phyloP scores from a whole-genome alignment of 345 rosid genomes.

The Firmiana major region DNA sequence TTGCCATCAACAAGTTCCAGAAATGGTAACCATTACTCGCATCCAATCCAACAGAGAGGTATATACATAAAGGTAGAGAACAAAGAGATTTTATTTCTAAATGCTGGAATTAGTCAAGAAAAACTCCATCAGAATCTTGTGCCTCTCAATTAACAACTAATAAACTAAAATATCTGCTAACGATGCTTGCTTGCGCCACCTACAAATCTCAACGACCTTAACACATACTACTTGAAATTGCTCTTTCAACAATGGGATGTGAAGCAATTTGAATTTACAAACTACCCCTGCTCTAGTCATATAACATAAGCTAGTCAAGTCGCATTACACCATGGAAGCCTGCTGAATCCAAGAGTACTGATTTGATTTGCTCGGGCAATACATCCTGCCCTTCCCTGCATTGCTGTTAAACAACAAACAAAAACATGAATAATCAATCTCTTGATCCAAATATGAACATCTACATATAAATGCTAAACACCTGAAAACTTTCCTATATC shows the following conservation, averaged over 20 bases:
- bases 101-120: slow-evolving; percentile 13
- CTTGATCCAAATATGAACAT: slow-evolving; percentile 12
- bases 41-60: too few relatives aligned
- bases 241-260: not conserved
- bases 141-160: not conserved
- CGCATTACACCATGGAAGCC: slow-evolving; percentile 58
- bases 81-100: slow-evolving; percentile 2
- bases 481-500: not conserved
- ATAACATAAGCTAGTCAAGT: slow-evolving; percentile 2
- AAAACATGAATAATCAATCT: slow-evolving; percentile 9
- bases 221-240: not conserved
- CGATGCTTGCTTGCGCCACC: slow-evolving; percentile 6
- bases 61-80: not conserved
- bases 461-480: not conserved
- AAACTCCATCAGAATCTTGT: slow-evolving; percentile 13
- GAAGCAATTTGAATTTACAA: slow-evolving; percentile 17
- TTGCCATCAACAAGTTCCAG: not conserved
- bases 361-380: slow-evolving; percentile 84
- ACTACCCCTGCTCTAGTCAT: not conserved
- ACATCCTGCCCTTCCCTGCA: slow-evolving; percentile 85
- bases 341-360: slow-evolving; percentile 79
- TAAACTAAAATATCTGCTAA: slow-evolving; percentile 10
- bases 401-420: slow-evolving; percentile 52
- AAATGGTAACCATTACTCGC: too few relatives aligned
- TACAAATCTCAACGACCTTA: not conserved